Percentiles rank a stretch among this genome's conserved stretches.
These are phyloP conservation scores for Corchorus capsularis DNA, from an alignment of 345 rosid species.

Conservation along the genomic window DNA sequence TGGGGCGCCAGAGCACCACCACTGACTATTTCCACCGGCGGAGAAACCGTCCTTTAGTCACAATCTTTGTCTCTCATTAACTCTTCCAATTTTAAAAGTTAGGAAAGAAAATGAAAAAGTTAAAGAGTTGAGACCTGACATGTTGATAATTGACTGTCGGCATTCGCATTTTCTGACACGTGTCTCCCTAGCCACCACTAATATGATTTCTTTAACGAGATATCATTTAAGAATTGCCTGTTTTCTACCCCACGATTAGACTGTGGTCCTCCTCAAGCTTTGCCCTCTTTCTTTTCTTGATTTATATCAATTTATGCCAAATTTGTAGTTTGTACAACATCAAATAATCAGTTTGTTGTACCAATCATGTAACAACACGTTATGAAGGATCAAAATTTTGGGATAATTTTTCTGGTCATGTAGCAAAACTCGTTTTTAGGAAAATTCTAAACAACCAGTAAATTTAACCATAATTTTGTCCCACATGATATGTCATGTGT, in stretches of 20 bases:
- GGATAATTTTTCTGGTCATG: too few species aligned
- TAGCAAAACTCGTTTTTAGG: too few species aligned
- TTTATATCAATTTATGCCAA: too few species aligned
- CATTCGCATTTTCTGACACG: neutral
- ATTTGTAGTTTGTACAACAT: too few species aligned
- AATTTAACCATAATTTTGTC: too few species aligned
- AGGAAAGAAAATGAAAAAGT: too few species aligned
- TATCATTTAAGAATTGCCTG: neutral
- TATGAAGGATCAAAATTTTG: too few species aligned
- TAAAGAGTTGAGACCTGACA: neutral
- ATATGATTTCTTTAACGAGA: neutral
- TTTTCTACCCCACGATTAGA: constrained; percentile 3
- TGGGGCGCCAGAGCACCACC: neutral
- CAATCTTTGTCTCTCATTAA: neutral
- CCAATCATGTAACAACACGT: too few species aligned
- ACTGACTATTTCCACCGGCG: neutral
- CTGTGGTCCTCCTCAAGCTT: neutral
- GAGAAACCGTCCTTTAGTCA: neutral
- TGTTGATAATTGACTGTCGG: constrained; percentile 13
- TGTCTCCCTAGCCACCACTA: neutral
- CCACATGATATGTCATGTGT: too few species aligned
- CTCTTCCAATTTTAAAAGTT: neutral
- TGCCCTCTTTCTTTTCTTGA: too few species aligned
- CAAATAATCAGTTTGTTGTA: too few species aligned
- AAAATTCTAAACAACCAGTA: too few species aligned